Conservation (phyloP, 176 grass and related monocot genomes). For the Aechmea fasciata region DNA sequence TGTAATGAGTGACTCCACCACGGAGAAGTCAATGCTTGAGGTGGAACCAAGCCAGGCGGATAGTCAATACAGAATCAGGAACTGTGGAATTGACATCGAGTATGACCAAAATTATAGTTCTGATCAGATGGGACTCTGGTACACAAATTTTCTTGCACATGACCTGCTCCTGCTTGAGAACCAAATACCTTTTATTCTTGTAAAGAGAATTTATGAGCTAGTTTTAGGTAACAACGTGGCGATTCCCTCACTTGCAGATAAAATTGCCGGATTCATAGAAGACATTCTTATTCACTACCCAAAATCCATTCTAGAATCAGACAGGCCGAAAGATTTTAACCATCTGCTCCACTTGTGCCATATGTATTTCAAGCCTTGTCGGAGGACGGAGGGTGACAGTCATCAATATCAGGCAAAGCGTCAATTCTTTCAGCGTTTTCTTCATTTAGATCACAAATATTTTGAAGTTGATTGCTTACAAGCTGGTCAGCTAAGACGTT, state of each 20-base stretch:
- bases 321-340: too few species aligned
- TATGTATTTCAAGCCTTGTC: neutral
- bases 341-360: too few species aligned
- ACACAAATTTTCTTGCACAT: neutral
- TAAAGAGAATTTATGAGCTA: neutral
- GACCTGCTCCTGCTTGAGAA: slow-evolving; percentile 8
- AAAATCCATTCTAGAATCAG: too few species aligned
- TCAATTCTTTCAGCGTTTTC: neutral
- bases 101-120: neutral
- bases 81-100: neutral
- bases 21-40: too few species aligned
- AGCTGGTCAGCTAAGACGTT: neutral
- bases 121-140: neutral
- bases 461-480: neutral
- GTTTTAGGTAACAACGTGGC: neutral
- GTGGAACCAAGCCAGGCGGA: too few species aligned
- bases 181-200: neutral
- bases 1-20: too few species aligned
- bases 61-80: too few species aligned
- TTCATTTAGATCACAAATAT: neutral
- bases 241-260: neutral
- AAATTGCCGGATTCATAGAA: neutral
- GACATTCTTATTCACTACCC: neutral
- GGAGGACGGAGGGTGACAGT: neutral
- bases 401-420: neutral